Base-by-base conservation (phyloP, 345 rosid genomes). In the Brassica cretica region DNA sequence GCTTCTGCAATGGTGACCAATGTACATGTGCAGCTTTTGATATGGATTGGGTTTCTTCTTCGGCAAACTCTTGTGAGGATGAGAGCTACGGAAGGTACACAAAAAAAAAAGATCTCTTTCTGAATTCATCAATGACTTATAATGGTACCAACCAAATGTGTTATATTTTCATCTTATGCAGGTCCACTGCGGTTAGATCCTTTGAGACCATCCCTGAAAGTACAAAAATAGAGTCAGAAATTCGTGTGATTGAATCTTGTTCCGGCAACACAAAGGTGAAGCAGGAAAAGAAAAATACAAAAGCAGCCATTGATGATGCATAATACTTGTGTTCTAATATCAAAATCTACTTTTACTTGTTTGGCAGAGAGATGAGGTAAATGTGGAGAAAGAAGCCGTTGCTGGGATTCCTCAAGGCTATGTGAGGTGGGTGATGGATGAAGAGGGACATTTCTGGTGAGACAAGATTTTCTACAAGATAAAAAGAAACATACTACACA, bases 1-100 rank as follows among this genome's bases (percentile, higher is more conserved):
- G 75, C 72, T 76, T 83, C 14, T 90, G 86, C 76, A 72, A 62
- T 76, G 96, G 83, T 8, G 91, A 85, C 2, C 86, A 80, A 41
- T 89, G 89, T 78, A 86, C 83, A 80, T 88, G 88, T 77, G 81
- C 90, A 64, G 78, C 85, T 81, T 92, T 94, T 51, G 95, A 90
- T 78, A 68, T 87, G 79, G 98, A 89, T n/a, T 88, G 94, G 94
- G 83, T 87, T 65, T 95, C 98, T 78, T 93, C 99, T 66, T 91
- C 98, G 6, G 99, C 90, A 72, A 91, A 91, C 86, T 91, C 97
- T 7, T 87, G 88, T 8, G 97, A 93, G 68, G 97, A 89, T 67
- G 97, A 93, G 74, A 75, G 72, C 51, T 84, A 72, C 76, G 90
- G 85, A 71, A 91, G 98, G 98, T 95, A 85, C 30, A 27, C 30